These are phyloP conservation scores for Cercospora sp. DNA, from an alignment of 2,329 filamentous ascomycete genomes.

Conservation along the genomic window DNA sequence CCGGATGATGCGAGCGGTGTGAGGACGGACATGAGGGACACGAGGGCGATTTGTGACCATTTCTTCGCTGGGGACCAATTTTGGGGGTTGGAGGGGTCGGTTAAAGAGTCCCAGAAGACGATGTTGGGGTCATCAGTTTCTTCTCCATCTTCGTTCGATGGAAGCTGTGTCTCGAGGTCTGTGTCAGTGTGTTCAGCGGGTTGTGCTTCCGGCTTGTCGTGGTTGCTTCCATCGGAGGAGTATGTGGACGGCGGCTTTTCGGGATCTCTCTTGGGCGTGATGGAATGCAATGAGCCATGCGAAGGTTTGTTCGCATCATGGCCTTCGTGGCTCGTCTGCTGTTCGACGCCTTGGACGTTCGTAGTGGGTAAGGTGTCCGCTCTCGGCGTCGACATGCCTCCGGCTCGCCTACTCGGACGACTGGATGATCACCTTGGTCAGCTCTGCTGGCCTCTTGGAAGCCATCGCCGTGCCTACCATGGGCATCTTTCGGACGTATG, in stretches of 20 bases:
- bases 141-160: background rate
- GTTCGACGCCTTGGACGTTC: background rate
- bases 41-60: constrained; percentile 48
- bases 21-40: constrained; percentile 54
- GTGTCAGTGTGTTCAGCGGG: background rate
- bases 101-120: constrained; percentile 60
- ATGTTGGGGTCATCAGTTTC: constrained; percentile 49
- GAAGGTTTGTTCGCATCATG: background rate
- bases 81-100: constrained; percentile 56
- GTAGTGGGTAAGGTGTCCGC: background rate
- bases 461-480: background rate
- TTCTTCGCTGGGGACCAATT: constrained; percentile 58
- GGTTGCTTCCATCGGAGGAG: background rate
- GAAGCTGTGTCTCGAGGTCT: constrained; percentile 2
- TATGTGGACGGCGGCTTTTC: background rate
- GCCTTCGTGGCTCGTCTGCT: background rate
- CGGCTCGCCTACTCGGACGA: background rate
- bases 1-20: constrained; percentile 59
- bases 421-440: background rate
- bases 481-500: background rate
- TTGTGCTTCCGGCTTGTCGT: background rate
- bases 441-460: background rate
- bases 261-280: background rate
- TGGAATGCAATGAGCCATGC: background rate
- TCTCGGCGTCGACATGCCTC: background rate